Conservation (phyloP, 2,329 filamentous ascomycete genomes). For the Conoideocrella luteorostrata region DNA sequence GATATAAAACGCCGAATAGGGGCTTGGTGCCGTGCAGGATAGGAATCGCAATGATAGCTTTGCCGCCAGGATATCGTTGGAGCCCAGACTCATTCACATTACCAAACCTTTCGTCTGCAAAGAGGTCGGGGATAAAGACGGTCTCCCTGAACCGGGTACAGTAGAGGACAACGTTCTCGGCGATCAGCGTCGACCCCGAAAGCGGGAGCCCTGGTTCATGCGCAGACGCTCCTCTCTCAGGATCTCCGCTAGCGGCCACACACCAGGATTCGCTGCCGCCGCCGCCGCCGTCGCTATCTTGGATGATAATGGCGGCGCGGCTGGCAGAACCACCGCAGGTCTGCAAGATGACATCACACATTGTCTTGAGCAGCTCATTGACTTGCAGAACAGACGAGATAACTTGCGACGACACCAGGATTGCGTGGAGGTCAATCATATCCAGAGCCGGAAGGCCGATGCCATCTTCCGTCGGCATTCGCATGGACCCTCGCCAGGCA, state of each 20-base stretch:
- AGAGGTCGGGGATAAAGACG: constrained; percentile 67
- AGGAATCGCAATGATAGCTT: constrained; percentile 72
- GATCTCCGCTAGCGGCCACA: constrained; percentile 67
- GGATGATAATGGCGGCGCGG: constrained; percentile 66
- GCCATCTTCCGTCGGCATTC: constrained; percentile 47
- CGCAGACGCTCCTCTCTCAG: constrained; percentile 60
- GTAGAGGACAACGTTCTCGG: constrained; percentile 70
- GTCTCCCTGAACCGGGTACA: constrained; percentile 69
- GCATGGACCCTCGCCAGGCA: constrained; percentile 57
- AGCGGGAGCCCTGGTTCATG: constrained; percentile 61
- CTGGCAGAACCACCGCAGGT: constrained; percentile 67
- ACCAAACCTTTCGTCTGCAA: constrained; percentile 70
- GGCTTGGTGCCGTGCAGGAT: constrained; percentile 67
- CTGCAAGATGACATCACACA: constrained; percentile 75
- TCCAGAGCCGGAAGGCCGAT: constrained; percentile 67
- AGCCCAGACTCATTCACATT: constrained; percentile 67
- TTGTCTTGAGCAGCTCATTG: constrained; percentile 69
- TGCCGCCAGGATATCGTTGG: constrained; percentile 60
- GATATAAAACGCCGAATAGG: constrained; percentile 67
- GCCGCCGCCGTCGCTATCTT: constrained; percentile 49
- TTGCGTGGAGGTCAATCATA: constrained; percentile 76
- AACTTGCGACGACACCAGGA: constrained; percentile 71
- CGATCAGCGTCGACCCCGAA: constrained; percentile 60
- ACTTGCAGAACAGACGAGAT: constrained; percentile 73
- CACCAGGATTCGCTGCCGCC: constrained; percentile 51